phyloP scores from a whole-genome alignment of 78 protist genomes.

The Pigoraptor vietnamica region DNA sequence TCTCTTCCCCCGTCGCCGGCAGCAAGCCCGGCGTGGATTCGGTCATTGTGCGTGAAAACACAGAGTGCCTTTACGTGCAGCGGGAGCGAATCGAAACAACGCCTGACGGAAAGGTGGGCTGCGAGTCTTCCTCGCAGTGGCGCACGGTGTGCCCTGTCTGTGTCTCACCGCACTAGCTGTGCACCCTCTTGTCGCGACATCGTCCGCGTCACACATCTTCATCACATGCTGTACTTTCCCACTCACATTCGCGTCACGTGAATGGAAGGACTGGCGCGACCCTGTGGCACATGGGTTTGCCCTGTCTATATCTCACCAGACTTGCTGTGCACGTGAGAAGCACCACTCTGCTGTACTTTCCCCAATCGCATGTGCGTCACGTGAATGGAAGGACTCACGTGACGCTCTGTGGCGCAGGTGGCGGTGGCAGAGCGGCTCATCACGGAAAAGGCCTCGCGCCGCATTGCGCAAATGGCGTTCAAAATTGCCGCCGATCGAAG shows the following conservation, averaged over 20 bases:
- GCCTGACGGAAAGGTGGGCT: not conserved
- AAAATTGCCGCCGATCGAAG: slow-evolving; percentile 10
- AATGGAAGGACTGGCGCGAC: too few relatives aligned
- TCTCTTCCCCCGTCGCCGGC: slow-evolving; percentile 15
- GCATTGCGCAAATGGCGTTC: slow-evolving; percentile 47
- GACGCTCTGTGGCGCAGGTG: too few relatives aligned
- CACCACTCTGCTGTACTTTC: too few relatives aligned
- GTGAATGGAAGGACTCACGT: too few relatives aligned
- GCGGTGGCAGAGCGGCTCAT: slow-evolving; percentile 46
- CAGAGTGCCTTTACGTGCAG: slow-evolving; percentile 67
- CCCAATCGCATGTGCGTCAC: too few relatives aligned
- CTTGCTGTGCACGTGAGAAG: too few relatives aligned
- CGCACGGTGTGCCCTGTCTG: not conserved
- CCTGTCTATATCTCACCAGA: too few relatives aligned
- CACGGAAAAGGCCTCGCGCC: slow-evolving; percentile 37
- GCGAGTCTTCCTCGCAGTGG: not conserved
- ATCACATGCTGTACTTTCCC: too few relatives aligned
- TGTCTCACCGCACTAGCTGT: not conserved
- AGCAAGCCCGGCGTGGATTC: slow-evolving; percentile 41
- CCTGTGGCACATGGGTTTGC: too few relatives aligned
- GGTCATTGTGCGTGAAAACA: slow-evolving; percentile 67
- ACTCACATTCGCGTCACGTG: too few relatives aligned
- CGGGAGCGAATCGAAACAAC: slow-evolving; percentile 19
- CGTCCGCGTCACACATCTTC: too few relatives aligned
- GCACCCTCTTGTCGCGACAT: not conserved